phyloP scores from a whole-genome alignment of 768 basidiomycete species.

The Russula ochroleuca region DNA sequence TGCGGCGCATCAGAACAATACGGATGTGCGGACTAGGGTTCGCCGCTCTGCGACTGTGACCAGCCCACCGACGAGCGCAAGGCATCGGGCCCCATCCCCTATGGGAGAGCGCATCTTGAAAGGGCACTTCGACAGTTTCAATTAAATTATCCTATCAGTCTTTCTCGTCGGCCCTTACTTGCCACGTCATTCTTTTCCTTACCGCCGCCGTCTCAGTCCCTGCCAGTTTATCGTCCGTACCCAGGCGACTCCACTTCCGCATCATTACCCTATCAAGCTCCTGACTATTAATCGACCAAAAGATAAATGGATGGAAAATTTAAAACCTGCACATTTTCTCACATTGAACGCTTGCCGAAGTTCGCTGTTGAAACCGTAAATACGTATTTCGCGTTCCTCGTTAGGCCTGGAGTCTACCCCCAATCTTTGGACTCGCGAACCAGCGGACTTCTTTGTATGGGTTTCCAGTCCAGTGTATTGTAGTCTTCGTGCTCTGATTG shows the following conservation, averaged over 20 bases:
- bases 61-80: conserved; percentile 44
- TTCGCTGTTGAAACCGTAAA: not conserved
- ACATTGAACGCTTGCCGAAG: not conserved
- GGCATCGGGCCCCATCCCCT: conserved; percentile 65
- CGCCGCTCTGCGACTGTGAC: conserved; percentile 57
- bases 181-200: conserved; percentile 1
- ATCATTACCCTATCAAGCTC: conserved; percentile 3
- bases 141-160: conserved; percentile 37
- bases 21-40: conserved; percentile 33
- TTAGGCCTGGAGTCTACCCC: not conserved
- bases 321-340: not conserved
- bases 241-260: not conserved
- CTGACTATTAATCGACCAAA: conserved; percentile 9
- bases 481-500: not conserved
- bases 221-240: not conserved
- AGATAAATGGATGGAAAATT: conserved; percentile 16
- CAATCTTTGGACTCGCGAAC: not conserved
- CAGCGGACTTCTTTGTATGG: not conserved
- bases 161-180: not conserved
- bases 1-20: conserved; percentile 8
- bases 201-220: not conserved
- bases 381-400: not conserved
- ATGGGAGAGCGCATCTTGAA: conserved; percentile 91
- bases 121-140: conserved; percentile 89
- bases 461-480: not conserved